Base-by-base conservation (phyloP, 2,329 filamentous ascomycete species). In the Pseudogymnoascus sp. region DNA sequence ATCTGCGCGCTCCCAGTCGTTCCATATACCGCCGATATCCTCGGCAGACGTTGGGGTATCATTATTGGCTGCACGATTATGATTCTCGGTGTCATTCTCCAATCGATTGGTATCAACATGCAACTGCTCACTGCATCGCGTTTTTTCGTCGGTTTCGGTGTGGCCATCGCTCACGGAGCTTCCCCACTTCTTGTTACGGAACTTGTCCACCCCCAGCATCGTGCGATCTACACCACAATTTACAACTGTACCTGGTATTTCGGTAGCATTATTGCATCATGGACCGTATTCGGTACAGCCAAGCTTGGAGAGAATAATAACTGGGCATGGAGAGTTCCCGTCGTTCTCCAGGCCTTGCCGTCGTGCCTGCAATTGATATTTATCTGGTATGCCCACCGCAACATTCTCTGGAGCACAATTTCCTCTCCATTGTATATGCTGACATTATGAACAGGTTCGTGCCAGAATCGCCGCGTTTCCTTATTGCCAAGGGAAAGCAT, bases 191-290 rank as follows among this genome's bases (percentile, higher is more conserved):
- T 78, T 41, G 73, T 78, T 47, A 73, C 75, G 4, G 78, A 81
- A 68, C 67, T 81, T 58, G 75, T 74, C 6, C 77, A 80, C 65
- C 78, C 78, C 59, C 76, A 78, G 63, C 77, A 81, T 65, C 75
- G 78, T 64, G 77, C 75, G 21, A 74, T 74, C 47, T 76, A 78
- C 66, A 79, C 77, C 13, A 77, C 76, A 8, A 76, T 78, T 62
- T 78, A 77, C 69, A 78, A 78, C 67, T 75, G 72, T 24, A 75
- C 73, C 5, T 79, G 75, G 75, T 76, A 77, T 62, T 64, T 76
- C 29, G 77, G 77, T 29, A 72, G 73, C 33, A 77, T 79, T 63
- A 68, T 79, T 47, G 76, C 77, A 21, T 74, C 77, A 36, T 79
- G 78, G 77, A 67, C 63, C 17, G 11, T 24, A 15, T 50, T 50